Evolutionary conservation across 2,329 filamentous ascomycete genomes (phyloP), one percentile per base, ranked within the genome.

Genomic region (Ceratocystis colombiana): DNA sequence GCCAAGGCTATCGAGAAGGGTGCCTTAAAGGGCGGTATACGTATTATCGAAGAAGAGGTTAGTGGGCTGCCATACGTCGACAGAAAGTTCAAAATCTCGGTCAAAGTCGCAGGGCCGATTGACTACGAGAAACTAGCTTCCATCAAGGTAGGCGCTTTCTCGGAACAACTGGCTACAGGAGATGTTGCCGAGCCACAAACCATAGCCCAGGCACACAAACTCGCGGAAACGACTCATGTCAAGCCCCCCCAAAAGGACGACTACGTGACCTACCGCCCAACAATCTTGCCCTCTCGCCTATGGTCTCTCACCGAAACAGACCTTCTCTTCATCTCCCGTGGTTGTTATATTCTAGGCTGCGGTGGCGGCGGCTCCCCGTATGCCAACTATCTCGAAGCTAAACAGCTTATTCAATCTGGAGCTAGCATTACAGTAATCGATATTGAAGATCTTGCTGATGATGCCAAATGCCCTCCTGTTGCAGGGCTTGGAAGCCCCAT

Each of bases 231-330:
- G 22, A 20, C 30, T 37, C 12, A 33, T 3, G 8, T 17, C 12
- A 20, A 68, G 55, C 22, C 55, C 8, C 25, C 71, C 22, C 72
- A 74, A 12, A 57, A n/a, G 2, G 61, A 67, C 5, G 72, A 79
- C 30, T 73, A 78, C 2, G 70, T 72, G 17, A 68, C 70, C 0
- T 85, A 84, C 71, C 76, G 72, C 2, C 84, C 84, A 1, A 76
- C 76, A 0, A 78, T 82, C 1, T 46, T 66, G 2, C 6, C 68
- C 5, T 53, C 63, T 3, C 67, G 69, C 8, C 25, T 70, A 17
- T 71, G 70, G 71, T 57, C 69, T 17, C 63, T 71, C n/a, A 70
- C 71, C 1, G 67, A 67, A 5, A 71, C 69, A 0, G 71, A 71
- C 33, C 68, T 71, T 10, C 63, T 68, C 30, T 71, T 71, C 66